These are phyloP conservation scores for Bisporella sp. DNA, from an alignment of 2,329 filamentous ascomycete species.

Conservation along the genomic window DNA sequence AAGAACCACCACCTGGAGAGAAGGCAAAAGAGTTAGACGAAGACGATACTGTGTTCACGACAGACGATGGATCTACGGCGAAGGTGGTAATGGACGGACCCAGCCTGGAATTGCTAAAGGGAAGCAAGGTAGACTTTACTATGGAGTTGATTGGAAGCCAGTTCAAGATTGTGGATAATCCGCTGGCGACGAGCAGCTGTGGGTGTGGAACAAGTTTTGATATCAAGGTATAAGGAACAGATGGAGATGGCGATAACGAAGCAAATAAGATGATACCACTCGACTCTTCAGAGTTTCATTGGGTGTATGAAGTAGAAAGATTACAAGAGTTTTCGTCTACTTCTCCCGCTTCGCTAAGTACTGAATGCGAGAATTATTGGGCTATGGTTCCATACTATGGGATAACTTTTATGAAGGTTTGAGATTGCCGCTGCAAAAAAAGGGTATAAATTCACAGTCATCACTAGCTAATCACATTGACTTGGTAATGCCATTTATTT, in stretches of 20 bases:
- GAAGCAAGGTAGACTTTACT: constrained; percentile 93
- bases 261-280: neutral
- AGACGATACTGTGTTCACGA: constrained; percentile 86
- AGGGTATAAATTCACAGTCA: too few species aligned
- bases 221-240: constrained; percentile 50
- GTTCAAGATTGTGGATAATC: constrained; percentile 96
- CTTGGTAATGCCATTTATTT: constrained; percentile 9
- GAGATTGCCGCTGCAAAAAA: too few species aligned
- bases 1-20: constrained; percentile 15
- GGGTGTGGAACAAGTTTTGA: constrained; percentile 98
- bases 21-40: constrained; percentile 43
- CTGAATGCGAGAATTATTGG: too few species aligned
- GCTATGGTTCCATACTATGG: too few species aligned
- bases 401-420: too few species aligned
- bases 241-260: neutral
- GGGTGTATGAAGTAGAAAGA: neutral
- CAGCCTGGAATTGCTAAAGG: constrained; percentile 81
- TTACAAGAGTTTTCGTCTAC: too few species aligned
- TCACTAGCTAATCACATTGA: neutral
- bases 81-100: constrained; percentile 85
- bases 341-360: too few species aligned
- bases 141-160: constrained; percentile 92
- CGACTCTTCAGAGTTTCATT: neutral
- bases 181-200: constrained; percentile 85
- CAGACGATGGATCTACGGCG: constrained; percentile 51